These are phyloP conservation scores for Trebouxia sp. DNA, from an alignment of 139 green algal genomes.

Conservation along the genomic window DNA sequence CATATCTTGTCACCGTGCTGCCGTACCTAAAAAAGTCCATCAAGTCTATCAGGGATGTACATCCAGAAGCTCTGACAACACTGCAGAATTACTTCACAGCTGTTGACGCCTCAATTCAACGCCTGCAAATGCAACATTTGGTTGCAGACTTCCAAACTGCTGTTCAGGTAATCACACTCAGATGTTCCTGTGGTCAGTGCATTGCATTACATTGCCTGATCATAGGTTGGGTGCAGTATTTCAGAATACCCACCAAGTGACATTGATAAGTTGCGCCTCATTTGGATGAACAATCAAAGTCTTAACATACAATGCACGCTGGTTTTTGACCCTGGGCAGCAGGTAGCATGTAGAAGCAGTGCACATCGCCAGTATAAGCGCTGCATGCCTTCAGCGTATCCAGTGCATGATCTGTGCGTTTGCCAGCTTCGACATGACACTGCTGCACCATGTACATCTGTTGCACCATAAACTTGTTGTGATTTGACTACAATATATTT, in stretches of 20 bases:
- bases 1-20: conserved; percentile 9
- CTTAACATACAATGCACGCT: background rate
- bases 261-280: background rate
- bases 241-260: conserved; percentile 11
- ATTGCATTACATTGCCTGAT: conserved; percentile 5
- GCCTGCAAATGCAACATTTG: conserved; percentile 7
- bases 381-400: conserved; percentile 13
- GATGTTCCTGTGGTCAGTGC: conserved; percentile 13
- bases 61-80: conserved; percentile 11
- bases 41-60: conserved; percentile 11
- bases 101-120: conserved; percentile 11
- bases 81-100: conserved; percentile 7
- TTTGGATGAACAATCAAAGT: conserved; percentile 17
- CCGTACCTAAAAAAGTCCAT: conserved; percentile 8
- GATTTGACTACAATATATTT: conserved; percentile 1
- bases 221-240: conserved; percentile 4
- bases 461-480: background rate
- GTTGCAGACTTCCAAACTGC: conserved; percentile 14
- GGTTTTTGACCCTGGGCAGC: background rate
- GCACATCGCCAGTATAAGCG: no score
- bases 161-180: conserved; percentile 3
- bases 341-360: conserved; percentile 11
- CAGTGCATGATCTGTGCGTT: conserved; percentile 7
- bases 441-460: background rate
- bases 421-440: conserved; percentile 9